These are phyloP conservation scores for Trypanosoma lewisi DNA, from an alignment of 208 protist genomes.

Conservation along the genomic window DNA sequence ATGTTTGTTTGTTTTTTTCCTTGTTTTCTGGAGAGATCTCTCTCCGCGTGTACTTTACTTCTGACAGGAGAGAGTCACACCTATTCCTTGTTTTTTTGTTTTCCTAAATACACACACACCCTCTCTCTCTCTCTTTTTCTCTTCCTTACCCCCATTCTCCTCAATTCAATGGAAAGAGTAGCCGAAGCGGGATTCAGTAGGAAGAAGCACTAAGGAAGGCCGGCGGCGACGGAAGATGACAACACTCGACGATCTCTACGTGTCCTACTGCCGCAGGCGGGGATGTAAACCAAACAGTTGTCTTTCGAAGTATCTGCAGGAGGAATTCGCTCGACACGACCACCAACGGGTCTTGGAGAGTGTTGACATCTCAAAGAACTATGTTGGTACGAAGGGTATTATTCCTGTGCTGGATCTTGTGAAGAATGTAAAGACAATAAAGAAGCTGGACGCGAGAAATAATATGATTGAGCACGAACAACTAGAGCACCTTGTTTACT, in stretches of 20 bases:
- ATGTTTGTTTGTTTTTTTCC: not conserved
- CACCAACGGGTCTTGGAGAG: constrained; percentile 32
- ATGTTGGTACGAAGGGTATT: constrained; percentile 77
- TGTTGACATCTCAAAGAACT: constrained; percentile 79
- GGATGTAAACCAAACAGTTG: constrained; percentile 70
- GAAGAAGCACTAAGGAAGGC: constrained; percentile 1
- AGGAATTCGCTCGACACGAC: constrained; percentile 32
- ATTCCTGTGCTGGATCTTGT: constrained; percentile 80
- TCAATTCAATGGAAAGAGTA: constrained; percentile 5
- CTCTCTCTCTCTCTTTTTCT: not conserved
- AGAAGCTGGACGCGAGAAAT: constrained; percentile 68
- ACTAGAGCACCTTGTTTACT: constrained; percentile 78
- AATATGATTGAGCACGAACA: constrained; percentile 69
- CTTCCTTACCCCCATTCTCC: not conserved
- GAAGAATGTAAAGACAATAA: constrained; percentile 74
- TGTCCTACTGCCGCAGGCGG: constrained; percentile 76
- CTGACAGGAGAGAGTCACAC: too few species aligned
- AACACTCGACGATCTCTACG: constrained; percentile 76
- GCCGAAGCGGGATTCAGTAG: constrained; percentile 7
- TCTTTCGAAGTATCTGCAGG: constrained; percentile 51
- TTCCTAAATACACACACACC: too few species aligned
- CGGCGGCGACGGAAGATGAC: constrained; percentile 29
- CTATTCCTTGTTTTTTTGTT: too few species aligned
- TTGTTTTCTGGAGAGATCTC: too few species aligned
- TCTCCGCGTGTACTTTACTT: too few species aligned